Evolutionary conservation across 1,284 basidiomycete species (phyloP).

Genomic region (Salmacisia buchloeana): DNA sequence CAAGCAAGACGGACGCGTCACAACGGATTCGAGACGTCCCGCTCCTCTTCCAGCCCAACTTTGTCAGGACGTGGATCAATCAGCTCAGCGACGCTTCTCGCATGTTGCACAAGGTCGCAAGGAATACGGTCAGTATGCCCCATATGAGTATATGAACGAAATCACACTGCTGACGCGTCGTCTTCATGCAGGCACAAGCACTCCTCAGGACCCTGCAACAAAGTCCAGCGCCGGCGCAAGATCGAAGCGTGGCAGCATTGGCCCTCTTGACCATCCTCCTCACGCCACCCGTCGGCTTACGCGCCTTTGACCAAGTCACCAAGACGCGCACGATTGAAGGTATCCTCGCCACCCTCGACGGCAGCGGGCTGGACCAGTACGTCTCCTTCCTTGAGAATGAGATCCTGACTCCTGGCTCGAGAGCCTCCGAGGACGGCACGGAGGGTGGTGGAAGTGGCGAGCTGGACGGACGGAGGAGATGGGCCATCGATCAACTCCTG

Average conservation of each 20-base stretch:
- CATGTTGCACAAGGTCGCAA: slow-evolving; percentile 80
- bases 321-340: slow-evolving; percentile 88
- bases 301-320: slow-evolving; percentile 85
- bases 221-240: neutral
- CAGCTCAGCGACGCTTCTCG: slow-evolving; percentile 82
- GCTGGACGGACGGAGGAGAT: slow-evolving; percentile 52
- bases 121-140: slow-evolving; percentile 51
- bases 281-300: slow-evolving; percentile 75
- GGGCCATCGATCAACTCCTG: slow-evolving; percentile 82
- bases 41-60: slow-evolving; percentile 86
- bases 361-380: slow-evolving; percentile 71
- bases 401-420: slow-evolving; percentile 18
- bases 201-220: neutral
- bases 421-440: slow-evolving; percentile 17
- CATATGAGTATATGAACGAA: slow-evolving; percentile 2
- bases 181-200: neutral
- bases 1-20: slow-evolving; percentile 41
- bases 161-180: neutral
- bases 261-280: slow-evolving; percentile 58
- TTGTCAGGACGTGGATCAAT: slow-evolving; percentile 95
- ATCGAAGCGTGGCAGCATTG: neutral
- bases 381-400: slow-evolving; percentile 63
- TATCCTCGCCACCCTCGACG: slow-evolving; percentile 71
- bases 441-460: slow-evolving; percentile 14
- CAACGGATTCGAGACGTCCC: slow-evolving; percentile 60